These are phyloP conservation scores for Malus domestica DNA, from an alignment of 306 rosid species.

Conservation along the genomic window ASM211411v1 NC_041805.1:5731501-5732000, in stretches of 20 bases:
- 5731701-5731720: not conserved
- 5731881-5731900: not conserved
- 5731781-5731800: not conserved
- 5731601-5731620: not conserved
- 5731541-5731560: conserved; percentile 5
- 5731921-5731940: not conserved
- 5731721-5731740: not conserved
- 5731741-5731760: not conserved
- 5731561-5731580: not conserved
- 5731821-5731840: not conserved
- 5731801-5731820: not conserved
- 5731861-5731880: not conserved
- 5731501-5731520: not conserved
- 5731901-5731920: not conserved
- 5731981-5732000: not conserved
- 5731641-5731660: conserved; percentile 12
- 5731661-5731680: not conserved
- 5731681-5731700: conserved; percentile 1
- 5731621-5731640: not conserved
- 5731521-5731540: not conserved
- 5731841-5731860: not conserved
- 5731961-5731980: too few relatives aligned
- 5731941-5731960: too few relatives aligned
- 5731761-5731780: not conserved
- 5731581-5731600: not conserved